phyloP scores from a whole-genome alignment of 1,284 basidiomycete species.

The Trichosporon sp. region DNA sequence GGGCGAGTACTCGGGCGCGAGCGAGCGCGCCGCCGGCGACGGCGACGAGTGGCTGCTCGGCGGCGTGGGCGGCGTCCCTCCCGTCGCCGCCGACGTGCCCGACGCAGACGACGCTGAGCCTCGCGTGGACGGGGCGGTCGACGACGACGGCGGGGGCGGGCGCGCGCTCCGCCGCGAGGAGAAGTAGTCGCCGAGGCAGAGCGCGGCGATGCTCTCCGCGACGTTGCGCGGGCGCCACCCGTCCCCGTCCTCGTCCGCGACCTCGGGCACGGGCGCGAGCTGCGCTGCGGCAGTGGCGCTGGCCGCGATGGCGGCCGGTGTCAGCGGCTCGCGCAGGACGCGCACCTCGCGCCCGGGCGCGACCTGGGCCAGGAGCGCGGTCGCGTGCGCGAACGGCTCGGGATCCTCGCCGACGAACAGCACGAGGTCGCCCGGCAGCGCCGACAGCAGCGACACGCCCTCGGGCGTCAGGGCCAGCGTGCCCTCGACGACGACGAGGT shows the following conservation, averaged over 20 bases:
- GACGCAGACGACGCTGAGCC: not conserved
- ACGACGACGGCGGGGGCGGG: not conserved
- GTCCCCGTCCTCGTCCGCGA: not conserved
- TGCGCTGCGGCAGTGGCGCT: not conserved
- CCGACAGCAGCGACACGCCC: not conserved
- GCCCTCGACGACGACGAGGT: not conserved
- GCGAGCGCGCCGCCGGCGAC: not conserved
- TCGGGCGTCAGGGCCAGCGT: not conserved
- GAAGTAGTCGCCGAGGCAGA: slow-evolving; percentile 42
- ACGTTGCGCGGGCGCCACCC: slow-evolving; percentile 1
- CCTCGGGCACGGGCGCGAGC: not conserved
- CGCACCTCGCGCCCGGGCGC: not conserved
- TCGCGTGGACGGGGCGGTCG: not conserved
- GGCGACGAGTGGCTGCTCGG: not conserved
- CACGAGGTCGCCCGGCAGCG: not conserved
- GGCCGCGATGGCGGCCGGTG: not conserved
- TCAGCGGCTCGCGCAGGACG: not conserved
- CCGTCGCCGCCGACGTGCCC: too few species aligned
- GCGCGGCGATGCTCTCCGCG: slow-evolving; percentile 38
- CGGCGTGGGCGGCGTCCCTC: not conserved
- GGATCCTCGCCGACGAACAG: not conserved
- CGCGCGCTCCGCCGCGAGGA: slow-evolving; percentile 19
- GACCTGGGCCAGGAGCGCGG: not conserved
- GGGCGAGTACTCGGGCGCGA: not conserved
- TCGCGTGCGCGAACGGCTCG: not conserved